Percentiles rank a stretch among this genome's conserved stretches.
Conservation (phyloP, 2,329 filamentous ascomycete species). For the Xylariaceae sp. region DNA sequence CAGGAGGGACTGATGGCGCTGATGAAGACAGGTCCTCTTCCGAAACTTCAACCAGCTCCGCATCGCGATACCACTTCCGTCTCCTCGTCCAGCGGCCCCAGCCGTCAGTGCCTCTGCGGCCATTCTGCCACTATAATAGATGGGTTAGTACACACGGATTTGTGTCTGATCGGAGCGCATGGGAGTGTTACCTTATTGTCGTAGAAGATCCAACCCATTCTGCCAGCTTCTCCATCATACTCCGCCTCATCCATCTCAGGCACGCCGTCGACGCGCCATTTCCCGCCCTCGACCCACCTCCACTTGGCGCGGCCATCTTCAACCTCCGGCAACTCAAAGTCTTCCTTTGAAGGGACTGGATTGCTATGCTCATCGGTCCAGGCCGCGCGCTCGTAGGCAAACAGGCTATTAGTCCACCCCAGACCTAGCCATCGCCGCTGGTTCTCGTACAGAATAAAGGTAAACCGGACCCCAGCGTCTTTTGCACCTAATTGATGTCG, state of each 20-base stretch:
- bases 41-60: conserved; percentile 78
- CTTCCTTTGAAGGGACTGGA: conserved; percentile 65
- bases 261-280: conserved; percentile 81
- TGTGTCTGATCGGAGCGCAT: neutral
- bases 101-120: conserved; percentile 75
- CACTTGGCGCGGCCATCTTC: conserved; percentile 56
- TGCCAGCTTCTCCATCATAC: conserved; percentile 55
- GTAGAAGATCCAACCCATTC: conserved; percentile 90
- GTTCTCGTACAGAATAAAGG: conserved; percentile 94
- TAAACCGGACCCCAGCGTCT: conserved; percentile 84
- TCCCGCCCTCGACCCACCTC: conserved; percentile 77
- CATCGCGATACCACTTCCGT: conserved; percentile 93
- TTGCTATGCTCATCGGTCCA: conserved; percentile 98
- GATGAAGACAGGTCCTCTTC: conserved; percentile 27
- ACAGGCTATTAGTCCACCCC: conserved; percentile 87
- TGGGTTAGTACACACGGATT: conserved; percentile 4
- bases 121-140: conserved; percentile 70
- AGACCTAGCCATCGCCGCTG: conserved; percentile 91
- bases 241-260: conserved; percentile 46
- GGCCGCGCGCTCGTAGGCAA: conserved; percentile 80
- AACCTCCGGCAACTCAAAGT: conserved; percentile 57
- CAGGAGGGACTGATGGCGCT: conserved; percentile 26
- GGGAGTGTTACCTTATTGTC: conserved; percentile 75
- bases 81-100: conserved; percentile 93
- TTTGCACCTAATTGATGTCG: conserved; percentile 39